phyloP scores from a whole-genome alignment of 2,329 filamentous ascomycete species.

The Simplicillium sp. region DNA sequence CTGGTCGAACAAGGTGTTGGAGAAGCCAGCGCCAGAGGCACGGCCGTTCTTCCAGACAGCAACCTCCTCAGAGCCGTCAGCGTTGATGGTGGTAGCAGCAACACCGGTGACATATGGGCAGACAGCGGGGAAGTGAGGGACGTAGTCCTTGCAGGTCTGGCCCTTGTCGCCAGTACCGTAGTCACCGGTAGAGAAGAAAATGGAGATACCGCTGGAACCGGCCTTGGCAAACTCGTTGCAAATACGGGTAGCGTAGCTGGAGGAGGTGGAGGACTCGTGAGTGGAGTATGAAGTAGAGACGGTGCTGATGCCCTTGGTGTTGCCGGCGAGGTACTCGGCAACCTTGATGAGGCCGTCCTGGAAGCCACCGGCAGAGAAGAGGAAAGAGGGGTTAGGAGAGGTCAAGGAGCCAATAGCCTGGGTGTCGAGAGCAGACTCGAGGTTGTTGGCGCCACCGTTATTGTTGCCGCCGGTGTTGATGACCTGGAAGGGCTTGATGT shows the following conservation, averaged over 20 bases:
- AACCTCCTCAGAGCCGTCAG: constrained; percentile 33
- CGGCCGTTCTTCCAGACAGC: constrained; percentile 21
- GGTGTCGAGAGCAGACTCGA: not conserved
- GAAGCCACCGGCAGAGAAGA: not conserved
- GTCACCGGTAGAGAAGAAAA: constrained; percentile 31
- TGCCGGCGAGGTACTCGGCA: not conserved
- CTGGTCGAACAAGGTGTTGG: constrained; percentile 32
- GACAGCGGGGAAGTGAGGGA: constrained; percentile 29
- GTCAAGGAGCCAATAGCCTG: not conserved
- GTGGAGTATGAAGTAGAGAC: constrained; percentile 44
- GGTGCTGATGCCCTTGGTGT: constrained; percentile 16
- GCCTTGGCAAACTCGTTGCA: constrained; percentile 49
- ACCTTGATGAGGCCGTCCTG: too few species aligned
- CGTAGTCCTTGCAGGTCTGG: constrained; percentile 10
- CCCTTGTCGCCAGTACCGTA: constrained; percentile 6
- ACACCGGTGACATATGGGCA: constrained; percentile 39
- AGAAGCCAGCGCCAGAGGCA: constrained; percentile 38
- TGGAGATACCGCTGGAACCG: constrained; percentile 36
- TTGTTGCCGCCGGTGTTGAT: not conserved
- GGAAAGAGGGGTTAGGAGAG: not conserved
- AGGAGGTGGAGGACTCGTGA: constrained; percentile 32
- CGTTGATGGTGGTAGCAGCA: constrained; percentile 37
- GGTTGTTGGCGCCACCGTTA: not conserved
- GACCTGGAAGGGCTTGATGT: not conserved
- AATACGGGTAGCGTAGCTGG: constrained; percentile 26